Evolutionary conservation across 257 asterid species (phyloP).

Genomic region (Pogostemon cablin): DNA sequence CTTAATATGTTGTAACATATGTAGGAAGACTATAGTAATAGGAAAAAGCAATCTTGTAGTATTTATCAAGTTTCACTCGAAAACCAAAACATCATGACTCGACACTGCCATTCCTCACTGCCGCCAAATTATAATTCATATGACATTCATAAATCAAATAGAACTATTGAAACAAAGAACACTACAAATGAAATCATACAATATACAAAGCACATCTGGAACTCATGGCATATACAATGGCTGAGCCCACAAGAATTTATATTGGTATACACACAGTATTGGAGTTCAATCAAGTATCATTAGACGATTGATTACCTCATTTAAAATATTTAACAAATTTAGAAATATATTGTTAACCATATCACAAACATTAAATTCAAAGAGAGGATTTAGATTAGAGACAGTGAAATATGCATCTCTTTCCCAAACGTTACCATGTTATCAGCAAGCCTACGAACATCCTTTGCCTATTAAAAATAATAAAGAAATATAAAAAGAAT

Average conservation of each 20-base stretch:
- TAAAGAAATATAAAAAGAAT: not conserved
- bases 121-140: too few relatives aligned
- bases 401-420: slow-evolving; percentile 52
- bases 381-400: not conserved
- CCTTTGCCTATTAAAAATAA: slow-evolving; percentile 68
- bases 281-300: not conserved
- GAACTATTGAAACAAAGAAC: too few relatives aligned
- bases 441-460: slow-evolving; percentile 95
- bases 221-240: not conserved
- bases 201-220: too few relatives aligned
- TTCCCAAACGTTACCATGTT: slow-evolving; percentile 96
- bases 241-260: not conserved
- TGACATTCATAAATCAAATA: too few relatives aligned
- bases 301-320: not conserved
- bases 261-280: not conserved
- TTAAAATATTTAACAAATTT: not conserved
- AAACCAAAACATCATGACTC: too few relatives aligned
- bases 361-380: slow-evolving; percentile 9
- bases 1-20: too few relatives aligned
- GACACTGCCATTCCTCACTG: too few relatives aligned
- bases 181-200: too few relatives aligned
- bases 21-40: too few relatives aligned
- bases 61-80: too few relatives aligned
- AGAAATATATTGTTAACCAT: not conserved
- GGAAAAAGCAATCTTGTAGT: too few relatives aligned